Percentiles rank a stretch among this genome's conserved stretches.
These are phyloP conservation scores for Fusarium fracticaudum DNA, from an alignment of 2,329 filamentous ascomycete genomes.

Conservation along the genomic window DNA sequence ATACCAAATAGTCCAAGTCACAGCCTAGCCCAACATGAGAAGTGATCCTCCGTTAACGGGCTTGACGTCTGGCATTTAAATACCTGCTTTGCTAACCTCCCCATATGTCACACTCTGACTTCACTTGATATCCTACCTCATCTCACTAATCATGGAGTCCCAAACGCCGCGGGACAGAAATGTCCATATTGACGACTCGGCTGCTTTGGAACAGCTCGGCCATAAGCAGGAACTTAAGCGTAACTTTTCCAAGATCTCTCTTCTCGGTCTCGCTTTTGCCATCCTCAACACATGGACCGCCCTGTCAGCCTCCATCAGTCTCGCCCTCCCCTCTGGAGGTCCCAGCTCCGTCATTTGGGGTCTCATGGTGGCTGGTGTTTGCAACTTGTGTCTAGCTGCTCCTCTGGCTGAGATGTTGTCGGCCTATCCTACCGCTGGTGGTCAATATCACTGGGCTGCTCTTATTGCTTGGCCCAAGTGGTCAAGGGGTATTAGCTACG, in stretches of 20 bases:
- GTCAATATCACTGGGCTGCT: constrained; percentile 79
- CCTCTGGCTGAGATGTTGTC: constrained; percentile 78
- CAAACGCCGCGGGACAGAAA: constrained; percentile 29
- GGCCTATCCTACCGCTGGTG: constrained; percentile 68
- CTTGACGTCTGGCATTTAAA: constrained; percentile 2
- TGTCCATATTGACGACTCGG: constrained; percentile 47
- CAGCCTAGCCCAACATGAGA: constrained; percentile 26
- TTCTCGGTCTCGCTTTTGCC: constrained; percentile 59
- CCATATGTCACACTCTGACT: background rate
- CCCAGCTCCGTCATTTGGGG: constrained; percentile 79
- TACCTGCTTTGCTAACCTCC: background rate
- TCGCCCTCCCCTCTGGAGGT: constrained; percentile 74
- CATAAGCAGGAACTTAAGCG: constrained; percentile 61
- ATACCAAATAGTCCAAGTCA: constrained; percentile 9
- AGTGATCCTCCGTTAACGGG: constrained; percentile 24
- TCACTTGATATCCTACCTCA: background rate
- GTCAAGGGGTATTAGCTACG: constrained; percentile 72
- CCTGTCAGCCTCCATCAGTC: constrained; percentile 56
- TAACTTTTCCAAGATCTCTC: constrained; percentile 60
- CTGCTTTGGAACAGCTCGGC: constrained; percentile 55
- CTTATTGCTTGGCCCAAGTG: constrained; percentile 68
- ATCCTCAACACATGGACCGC: constrained; percentile 63
- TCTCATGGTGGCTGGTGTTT: constrained; percentile 67
- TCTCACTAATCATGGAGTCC: constrained; percentile 29
- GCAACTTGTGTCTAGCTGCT: constrained; percentile 75